Percentiles rank a stretch among this genome's conserved stretches.
These are phyloP conservation scores for Aspergillus uvarum DNA, from an alignment of 2,329 filamentous ascomycete species.

Conservation along the genomic window DNA sequence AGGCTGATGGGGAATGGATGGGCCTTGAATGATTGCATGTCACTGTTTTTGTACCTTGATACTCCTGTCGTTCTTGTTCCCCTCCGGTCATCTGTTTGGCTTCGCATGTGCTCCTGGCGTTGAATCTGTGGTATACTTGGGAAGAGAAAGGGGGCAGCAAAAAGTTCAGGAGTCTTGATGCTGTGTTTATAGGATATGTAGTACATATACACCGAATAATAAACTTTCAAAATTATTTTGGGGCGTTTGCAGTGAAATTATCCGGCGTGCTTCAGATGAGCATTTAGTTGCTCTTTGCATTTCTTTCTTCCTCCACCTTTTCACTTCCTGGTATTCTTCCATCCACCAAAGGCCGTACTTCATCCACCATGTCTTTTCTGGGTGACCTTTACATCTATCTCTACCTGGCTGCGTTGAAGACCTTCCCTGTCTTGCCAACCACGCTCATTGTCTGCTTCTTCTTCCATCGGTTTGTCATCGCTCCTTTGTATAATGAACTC, in stretches of 20 bases:
- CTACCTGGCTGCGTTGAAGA: background rate
- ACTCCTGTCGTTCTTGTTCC: constrained; percentile 8
- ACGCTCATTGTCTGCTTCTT: background rate
- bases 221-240: background rate
- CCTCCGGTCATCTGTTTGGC: constrained; percentile 16
- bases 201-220: constrained; percentile 6
- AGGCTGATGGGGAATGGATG: constrained; percentile 54
- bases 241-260: background rate
- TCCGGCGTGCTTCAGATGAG: background rate
- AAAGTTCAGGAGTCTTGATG: constrained; percentile 20
- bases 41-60: constrained; percentile 21
- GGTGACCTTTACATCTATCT: no score
- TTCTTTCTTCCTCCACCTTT: no score
- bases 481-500: background rate
- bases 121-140: constrained; percentile 27
- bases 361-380: no score
- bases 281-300: no score
- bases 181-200: constrained; percentile 11
- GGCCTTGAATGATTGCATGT: constrained; percentile 49
- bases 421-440: background rate
- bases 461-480: background rate
- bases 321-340: no score
- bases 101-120: constrained; percentile 35
- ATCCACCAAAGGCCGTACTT: no score
- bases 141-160: constrained; percentile 22